Percentiles rank a stretch among this genome's conserved stretches.
Conservation (phyloP, 1,284 basidiomycete species). For the Irpex sp. region DNA sequence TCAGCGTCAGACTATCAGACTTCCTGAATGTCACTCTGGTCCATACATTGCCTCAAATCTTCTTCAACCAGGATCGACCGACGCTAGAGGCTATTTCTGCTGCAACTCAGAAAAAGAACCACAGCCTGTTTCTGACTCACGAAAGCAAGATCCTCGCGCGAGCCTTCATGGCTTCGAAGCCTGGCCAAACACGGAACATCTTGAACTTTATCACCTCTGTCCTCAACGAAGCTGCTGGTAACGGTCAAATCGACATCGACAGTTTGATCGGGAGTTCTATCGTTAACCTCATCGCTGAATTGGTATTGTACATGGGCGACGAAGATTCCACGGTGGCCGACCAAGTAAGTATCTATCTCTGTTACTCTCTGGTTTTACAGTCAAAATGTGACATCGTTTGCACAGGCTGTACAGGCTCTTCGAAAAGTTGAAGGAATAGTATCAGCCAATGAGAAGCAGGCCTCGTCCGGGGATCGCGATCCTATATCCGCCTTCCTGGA, state of each 20-base stretch:
- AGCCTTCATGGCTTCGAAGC: conserved; percentile 60
- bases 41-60: conserved; percentile 69
- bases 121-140: conserved; percentile 59
- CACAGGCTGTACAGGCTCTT: conserved; percentile 61
- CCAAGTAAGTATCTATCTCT: conserved; percentile 35
- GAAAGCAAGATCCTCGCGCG: conserved; percentile 68
- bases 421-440: conserved; percentile 50
- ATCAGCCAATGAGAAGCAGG: conserved; percentile 19
- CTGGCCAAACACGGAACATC: conserved; percentile 49
- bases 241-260: conserved; percentile 39
- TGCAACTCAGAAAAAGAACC: conserved; percentile 43
- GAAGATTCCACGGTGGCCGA: conserved; percentile 43
- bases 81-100: conserved; percentile 42
- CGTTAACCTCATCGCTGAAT: conserved; percentile 64
- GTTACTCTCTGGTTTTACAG: neutral
- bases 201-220: conserved; percentile 61
- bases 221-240: conserved; percentile 35
- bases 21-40: conserved; percentile 70
- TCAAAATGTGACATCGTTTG: conserved; percentile 4
- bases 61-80: conserved; percentile 53
- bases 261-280: conserved; percentile 63
- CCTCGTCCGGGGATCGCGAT: conserved; percentile 11
- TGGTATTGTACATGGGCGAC: conserved; percentile 78
- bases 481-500: conserved; percentile 62
- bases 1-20: conserved; percentile 49